Evolutionary conservation across 176 grass and related monocot species (phyloP).

Genomic region (Carex kokanica): DNA sequence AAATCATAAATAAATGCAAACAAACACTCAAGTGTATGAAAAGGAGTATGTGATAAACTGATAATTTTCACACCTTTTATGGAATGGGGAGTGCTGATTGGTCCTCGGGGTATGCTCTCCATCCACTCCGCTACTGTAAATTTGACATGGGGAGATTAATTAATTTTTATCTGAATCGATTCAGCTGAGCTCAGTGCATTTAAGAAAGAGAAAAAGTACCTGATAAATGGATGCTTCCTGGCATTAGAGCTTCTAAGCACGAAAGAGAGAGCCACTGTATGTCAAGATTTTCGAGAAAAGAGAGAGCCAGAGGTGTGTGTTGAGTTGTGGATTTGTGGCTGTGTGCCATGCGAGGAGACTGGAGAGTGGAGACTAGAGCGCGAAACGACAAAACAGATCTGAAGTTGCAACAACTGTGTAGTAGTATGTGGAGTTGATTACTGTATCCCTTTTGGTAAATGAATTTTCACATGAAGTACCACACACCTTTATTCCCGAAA

Average conservation of each 20-base stretch:
- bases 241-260: constrained; percentile 10
- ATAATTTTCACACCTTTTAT: constrained; percentile 19
- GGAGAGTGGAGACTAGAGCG: neutral
- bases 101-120: constrained; percentile 3
- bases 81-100: constrained; percentile 14
- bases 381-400: neutral
- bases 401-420: neutral
- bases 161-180: neutral
- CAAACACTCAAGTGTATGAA: neutral
- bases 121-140: constrained; percentile 25
- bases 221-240: constrained; percentile 30
- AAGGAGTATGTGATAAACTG: neutral
- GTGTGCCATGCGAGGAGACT: neutral
- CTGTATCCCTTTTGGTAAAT: neutral
- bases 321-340: constrained; percentile 18
- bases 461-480: neutral
- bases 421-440: neutral
- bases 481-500: too few species aligned
- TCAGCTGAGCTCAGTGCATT: neutral
- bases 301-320: neutral
- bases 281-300: neutral
- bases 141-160: neutral
- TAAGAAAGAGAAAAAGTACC: neutral
- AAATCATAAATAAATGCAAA: neutral
- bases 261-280: neutral